Conservation (phyloP, 2,329 filamentous ascomycete species). For the Aspergillus tamarii region DNA sequence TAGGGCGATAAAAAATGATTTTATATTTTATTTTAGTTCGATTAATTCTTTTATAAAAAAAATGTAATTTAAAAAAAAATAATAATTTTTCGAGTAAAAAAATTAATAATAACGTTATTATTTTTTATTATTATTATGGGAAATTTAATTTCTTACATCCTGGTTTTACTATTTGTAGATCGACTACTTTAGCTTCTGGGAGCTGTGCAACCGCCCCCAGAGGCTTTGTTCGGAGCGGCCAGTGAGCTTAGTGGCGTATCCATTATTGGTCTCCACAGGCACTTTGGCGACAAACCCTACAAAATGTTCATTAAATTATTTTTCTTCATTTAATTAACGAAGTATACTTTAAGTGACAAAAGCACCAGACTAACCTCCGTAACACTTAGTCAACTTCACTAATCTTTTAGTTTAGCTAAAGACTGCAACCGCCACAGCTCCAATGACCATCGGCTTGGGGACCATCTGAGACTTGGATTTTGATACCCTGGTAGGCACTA, state of each 20-base stretch:
- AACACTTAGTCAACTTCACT: slow-evolving; percentile 13
- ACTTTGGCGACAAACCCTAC: slow-evolving; percentile 2
- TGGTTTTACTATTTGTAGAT: slow-evolving; percentile 22
- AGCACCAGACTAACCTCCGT: slow-evolving; percentile 16
- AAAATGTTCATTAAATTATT: slow-evolving; percentile 4
- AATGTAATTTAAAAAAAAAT: slow-evolving; percentile 1
- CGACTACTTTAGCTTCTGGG: slow-evolving; percentile 12
- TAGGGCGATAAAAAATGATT: slow-evolving; percentile 14
- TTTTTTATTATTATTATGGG: slow-evolving; percentile 4
- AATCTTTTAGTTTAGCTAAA: slow-evolving; percentile 14
- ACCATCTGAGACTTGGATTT: slow-evolving; percentile 5
- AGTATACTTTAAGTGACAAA: slow-evolving; percentile 16
- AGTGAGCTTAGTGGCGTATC: slow-evolving; percentile 15
- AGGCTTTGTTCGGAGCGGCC: slow-evolving; percentile 18
- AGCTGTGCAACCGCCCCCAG: slow-evolving; percentile 5
- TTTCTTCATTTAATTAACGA: neutral
- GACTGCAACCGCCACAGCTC: slow-evolving; percentile 18
- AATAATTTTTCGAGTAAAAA: slow-evolving; percentile 1
- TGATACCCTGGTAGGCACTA: neutral
- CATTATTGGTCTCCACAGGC: slow-evolving; percentile 17
- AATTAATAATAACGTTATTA: slow-evolving; percentile 7
- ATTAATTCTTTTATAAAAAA: neutral
- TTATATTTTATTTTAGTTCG: slow-evolving; percentile 5
- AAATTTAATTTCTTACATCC: slow-evolving; percentile 8
- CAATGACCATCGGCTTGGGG: slow-evolving; percentile 16